These are phyloP conservation scores for Salvia hispanica DNA, from an alignment of 257 asterid genomes.

Conservation along the genomic window DNA sequence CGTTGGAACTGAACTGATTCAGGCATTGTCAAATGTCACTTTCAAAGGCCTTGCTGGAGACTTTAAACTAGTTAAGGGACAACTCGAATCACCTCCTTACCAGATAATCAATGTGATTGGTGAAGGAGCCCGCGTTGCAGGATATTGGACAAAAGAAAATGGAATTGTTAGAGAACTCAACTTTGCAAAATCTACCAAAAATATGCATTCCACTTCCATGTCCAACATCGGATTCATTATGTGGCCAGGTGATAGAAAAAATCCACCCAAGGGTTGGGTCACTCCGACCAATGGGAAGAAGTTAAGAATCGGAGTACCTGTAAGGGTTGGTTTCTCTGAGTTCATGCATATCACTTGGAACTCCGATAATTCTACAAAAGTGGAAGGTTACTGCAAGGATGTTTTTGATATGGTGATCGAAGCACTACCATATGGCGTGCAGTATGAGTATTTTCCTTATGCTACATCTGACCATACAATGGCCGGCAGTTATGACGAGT, in stretches of 20 bases:
- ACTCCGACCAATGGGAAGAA: slow-evolving; percentile 44
- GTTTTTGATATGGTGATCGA: slow-evolving; percentile 39
- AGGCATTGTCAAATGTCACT: slow-evolving; percentile 37
- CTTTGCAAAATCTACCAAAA: neutral
- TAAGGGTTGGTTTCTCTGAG: slow-evolving; percentile 48
- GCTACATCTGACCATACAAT: slow-evolving; percentile 20
- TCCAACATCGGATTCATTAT: slow-evolving; percentile 39
- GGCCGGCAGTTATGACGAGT: slow-evolving; percentile 32
- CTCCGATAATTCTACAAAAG: slow-evolving; percentile 29
- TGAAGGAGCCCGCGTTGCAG: slow-evolving; percentile 44
- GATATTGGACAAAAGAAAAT: slow-evolving; percentile 58
- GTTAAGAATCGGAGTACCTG: slow-evolving; percentile 53
- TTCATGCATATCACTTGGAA: slow-evolving; percentile 42
- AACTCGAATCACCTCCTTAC: slow-evolving; percentile 43
- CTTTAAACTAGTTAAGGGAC: slow-evolving; percentile 43
- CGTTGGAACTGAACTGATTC: slow-evolving; percentile 40
- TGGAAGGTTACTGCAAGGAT: slow-evolving; percentile 38
- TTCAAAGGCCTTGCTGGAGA: slow-evolving; percentile 56
- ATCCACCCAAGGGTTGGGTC: slow-evolving; percentile 54
- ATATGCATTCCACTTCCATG: slow-evolving; percentile 33
- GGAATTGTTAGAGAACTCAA: slow-evolving; percentile 39
- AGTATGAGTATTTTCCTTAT: slow-evolving; percentile 39
- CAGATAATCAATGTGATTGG: slow-evolving; percentile 54
- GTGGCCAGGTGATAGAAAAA: slow-evolving; percentile 64
- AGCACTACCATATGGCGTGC: slow-evolving; percentile 39